These are phyloP conservation scores for Mrakia blollopis DNA, from an alignment of 768 basidiomycete genomes.

Conservation along the genomic window DNA sequence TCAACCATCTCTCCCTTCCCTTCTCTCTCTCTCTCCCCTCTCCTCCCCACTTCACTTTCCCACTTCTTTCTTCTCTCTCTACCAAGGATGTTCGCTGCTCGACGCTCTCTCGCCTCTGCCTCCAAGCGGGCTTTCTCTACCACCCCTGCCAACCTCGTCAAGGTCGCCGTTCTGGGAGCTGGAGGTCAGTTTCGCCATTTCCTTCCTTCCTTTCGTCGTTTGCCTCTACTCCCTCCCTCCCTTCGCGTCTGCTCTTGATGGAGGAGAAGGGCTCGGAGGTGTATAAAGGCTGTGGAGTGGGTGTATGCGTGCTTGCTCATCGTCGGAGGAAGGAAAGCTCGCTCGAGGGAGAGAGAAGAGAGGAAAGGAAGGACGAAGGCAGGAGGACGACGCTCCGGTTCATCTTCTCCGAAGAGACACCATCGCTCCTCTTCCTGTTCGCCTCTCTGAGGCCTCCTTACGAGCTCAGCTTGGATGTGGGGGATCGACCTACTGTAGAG, in stretches of 20 bases:
- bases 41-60: conserved; percentile 3
- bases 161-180: conserved; percentile 95
- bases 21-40: not conserved
- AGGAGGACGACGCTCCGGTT: not conserved
- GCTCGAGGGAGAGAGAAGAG: not conserved
- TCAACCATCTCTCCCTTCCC: not conserved
- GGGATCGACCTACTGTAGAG: too few species aligned
- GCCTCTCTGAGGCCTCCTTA: too few species aligned
- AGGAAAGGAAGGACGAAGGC: not conserved
- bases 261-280: not conserved
- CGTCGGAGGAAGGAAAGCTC: not conserved
- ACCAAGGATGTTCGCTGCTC: conserved; percentile 42
- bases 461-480: too few species aligned
- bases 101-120: conserved; percentile 36
- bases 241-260: not conserved
- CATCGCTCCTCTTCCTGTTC: too few species aligned
- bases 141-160: conserved; percentile 51
- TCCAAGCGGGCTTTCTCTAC: conserved; percentile 42
- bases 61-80: not conserved
- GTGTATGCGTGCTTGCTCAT: too few species aligned
- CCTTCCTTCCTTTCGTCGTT: not conserved
- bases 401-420: not conserved
- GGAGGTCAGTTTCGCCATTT: conserved; percentile 57
- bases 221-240: not conserved
- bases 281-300: not conserved